A percentile compares a stretch with the other conserved stretches of the same genome.
phyloP scores from a whole-genome alignment of 2,329 filamentous ascomycete species.

The Scleromitrula shiraiana region DNA sequence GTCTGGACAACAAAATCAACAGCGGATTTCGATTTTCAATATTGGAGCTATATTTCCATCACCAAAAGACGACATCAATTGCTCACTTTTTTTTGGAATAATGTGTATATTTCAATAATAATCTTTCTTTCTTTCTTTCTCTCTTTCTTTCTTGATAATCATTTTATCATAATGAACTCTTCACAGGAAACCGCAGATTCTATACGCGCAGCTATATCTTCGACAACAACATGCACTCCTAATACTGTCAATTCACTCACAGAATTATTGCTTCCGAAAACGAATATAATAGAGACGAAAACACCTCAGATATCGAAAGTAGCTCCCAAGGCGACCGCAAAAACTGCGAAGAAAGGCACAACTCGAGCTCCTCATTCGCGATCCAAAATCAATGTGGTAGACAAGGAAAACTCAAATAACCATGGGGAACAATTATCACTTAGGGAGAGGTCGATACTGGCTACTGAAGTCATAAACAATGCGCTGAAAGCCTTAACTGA shows the following conservation, averaged over 20 bases:
- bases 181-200: constrained; percentile 36
- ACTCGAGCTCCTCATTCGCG: constrained; percentile 15
- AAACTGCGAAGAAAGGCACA: constrained; percentile 5
- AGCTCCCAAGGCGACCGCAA: constrained; percentile 11
- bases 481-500: constrained; percentile 62
- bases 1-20: constrained; percentile 9
- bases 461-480: constrained; percentile 65
- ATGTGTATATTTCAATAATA: constrained; percentile 28
- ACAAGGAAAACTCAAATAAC: constrained; percentile 15
- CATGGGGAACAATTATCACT: constrained; percentile 36
- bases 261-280: constrained; percentile 36
- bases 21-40: constrained; percentile 6
- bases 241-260: constrained; percentile 39
- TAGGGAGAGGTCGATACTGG: constrained; percentile 58
- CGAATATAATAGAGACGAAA: constrained; percentile 16
- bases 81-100: constrained; percentile 18
- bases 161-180: constrained; percentile 33
- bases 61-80: constrained; percentile 7
- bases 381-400: constrained; percentile 18
- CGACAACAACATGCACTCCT: constrained; percentile 40
- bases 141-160: constrained; percentile 6
- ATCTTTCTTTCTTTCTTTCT: constrained; percentile 9
- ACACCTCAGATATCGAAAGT: constrained; percentile 1
- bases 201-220: constrained; percentile 39
- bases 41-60: constrained; percentile 5